Percentiles rank a stretch among this genome's conserved stretches.
phyloP scores from a whole-genome alignment of 2,329 filamentous ascomycete species.

The Paecilomyces niveus region DNA sequence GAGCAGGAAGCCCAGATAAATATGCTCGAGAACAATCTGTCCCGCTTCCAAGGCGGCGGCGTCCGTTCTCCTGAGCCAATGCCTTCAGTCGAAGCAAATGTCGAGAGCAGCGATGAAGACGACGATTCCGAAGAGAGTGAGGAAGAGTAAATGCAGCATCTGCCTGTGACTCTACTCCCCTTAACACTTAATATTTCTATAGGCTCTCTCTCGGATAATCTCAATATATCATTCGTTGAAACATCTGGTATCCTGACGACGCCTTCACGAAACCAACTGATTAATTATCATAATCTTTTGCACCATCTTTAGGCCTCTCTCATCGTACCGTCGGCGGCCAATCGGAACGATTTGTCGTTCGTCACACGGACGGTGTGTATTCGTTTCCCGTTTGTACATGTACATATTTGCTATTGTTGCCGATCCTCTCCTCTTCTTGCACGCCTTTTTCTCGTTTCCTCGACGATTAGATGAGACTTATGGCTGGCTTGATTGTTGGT shows the following conservation, averaged over 20 bases:
- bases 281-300: neutral
- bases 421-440: constrained; percentile 8
- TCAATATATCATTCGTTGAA: neutral
- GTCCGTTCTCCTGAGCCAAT: constrained; percentile 36
- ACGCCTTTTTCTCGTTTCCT: constrained; percentile 1
- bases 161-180: neutral
- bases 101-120: constrained; percentile 42
- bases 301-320: neutral
- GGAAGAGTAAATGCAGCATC: constrained; percentile 33
- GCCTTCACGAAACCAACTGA: neutral
- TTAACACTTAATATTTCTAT: neutral
- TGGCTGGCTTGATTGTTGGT: constrained; percentile 5
- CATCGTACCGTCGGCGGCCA: neutral
- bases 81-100: constrained; percentile 34
- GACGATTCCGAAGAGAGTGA: constrained; percentile 45
- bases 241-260: neutral
- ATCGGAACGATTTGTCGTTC: neutral
- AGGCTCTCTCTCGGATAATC: too few species aligned
- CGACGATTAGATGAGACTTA: constrained; percentile 9
- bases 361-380: neutral
- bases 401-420: neutral
- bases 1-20: constrained; percentile 46
- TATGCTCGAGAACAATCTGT: constrained; percentile 40
- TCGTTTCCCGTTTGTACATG: neutral
- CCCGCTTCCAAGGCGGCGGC: constrained; percentile 37